Base-by-base conservation (phyloP, 75 land plant species). In the Pinus albicaulis region DNA sequence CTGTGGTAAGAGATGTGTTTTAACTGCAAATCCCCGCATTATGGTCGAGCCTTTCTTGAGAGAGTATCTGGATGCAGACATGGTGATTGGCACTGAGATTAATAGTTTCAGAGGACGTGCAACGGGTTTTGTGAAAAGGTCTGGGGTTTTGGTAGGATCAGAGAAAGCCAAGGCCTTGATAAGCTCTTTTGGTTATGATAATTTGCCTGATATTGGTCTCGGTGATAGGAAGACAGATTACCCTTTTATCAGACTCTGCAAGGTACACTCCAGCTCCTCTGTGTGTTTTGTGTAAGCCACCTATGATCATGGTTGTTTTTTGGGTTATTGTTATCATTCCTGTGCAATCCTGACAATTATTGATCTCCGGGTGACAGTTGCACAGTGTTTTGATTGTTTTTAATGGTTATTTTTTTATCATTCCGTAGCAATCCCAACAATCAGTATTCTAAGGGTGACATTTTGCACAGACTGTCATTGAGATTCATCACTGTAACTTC, bases 241-340 rank as follows among this genome's bases (percentile, higher is more conserved):
- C 74, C 89, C 83, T 41, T 94, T 92, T 89, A 86, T 93, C 88
- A 83, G 86, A 8, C 7, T 93, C 17, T 93, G 96, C 89, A 94
- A 94, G 95, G 97, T 92, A 15, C 5, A 22, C 62, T 48, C 53
- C 13, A 48, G 53, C 53, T 71, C 28, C 31, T 34, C 24, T 34
- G 72, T 19, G 24, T 19, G 72, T 28, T 28, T 28, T 34, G 24
- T 34, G 24, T 56, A 71, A 71, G 31, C 72, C 10, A 13, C 1
- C 8, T 7, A 71, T 19, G 31, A 14, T 71, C 20, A 14, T 15
- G 24, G 16, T 61, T 22, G 25, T 17, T 24, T 24, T 61, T 8
- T 22, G 11, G 22, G 22, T 24, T 48, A 48, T 10, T 48, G 10
- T 10, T 48, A 10, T 48, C 53, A 44, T 44, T 48, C 12, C 53